Evolutionary conservation across 257 asterid species (phyloP).

Genomic region (Solanum virginianum): DNA sequence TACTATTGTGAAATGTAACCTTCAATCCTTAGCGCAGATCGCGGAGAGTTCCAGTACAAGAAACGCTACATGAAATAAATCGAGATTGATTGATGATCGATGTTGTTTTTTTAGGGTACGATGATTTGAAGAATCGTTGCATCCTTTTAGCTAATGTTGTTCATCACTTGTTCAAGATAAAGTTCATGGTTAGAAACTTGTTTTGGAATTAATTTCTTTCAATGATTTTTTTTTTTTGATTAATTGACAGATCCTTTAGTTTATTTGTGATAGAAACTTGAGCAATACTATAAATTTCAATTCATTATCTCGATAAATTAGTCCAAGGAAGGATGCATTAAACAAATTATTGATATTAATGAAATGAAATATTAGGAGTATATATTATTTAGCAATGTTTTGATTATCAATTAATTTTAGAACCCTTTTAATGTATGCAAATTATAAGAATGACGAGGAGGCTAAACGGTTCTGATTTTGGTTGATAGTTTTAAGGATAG

Average conservation of each 20-base stretch:
- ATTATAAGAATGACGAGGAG: not conserved
- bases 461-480: not conserved
- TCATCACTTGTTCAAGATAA: not conserved
- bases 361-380: not conserved
- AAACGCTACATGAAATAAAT: not conserved
- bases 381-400: not conserved
- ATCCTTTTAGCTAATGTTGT: not conserved
- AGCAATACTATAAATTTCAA: not conserved
- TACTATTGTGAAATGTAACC: slow-evolving; percentile 10
- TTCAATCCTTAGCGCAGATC: not conserved
- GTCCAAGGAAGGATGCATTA: not conserved
- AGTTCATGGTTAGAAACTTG: not conserved
- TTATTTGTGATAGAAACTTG: too few species aligned
- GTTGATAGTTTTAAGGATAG: not conserved
- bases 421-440: not conserved
- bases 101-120: not conserved
- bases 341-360: not conserved
- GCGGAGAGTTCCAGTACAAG: not conserved
- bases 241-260: not conserved
- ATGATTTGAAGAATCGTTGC: not conserved
- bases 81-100: not conserved
- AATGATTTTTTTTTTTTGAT: not conserved
- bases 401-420: not conserved
- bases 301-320: not conserved
- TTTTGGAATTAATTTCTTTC: not conserved